Evolutionary conservation across 345 rosid species (phyloP).

Genomic region (Alliaria petiolata): DNA sequence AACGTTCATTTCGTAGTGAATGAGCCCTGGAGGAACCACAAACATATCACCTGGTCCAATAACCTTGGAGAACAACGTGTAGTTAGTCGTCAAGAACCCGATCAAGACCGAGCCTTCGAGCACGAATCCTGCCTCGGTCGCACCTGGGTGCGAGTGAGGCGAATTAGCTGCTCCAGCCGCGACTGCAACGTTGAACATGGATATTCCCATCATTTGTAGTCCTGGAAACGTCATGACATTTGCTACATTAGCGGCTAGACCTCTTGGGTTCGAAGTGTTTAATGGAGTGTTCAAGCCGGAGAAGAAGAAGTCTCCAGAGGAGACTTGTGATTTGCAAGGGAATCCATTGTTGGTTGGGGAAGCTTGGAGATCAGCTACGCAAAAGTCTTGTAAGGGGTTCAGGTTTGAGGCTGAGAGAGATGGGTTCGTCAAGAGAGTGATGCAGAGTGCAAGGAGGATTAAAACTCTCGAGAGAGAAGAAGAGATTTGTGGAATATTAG

Average conservation of each 20-base stretch:
- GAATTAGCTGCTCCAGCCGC: constrained; percentile 55
- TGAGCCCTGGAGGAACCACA: constrained; percentile 53
- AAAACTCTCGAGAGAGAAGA: not conserved
- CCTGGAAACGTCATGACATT: constrained; percentile 53
- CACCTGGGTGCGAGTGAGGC: constrained; percentile 64
- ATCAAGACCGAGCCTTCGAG: constrained; percentile 54
- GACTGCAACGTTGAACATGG: constrained; percentile 61
- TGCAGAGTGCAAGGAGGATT: constrained; percentile 19
- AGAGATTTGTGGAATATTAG: constrained; percentile 16
- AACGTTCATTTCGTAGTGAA: constrained; percentile 66
- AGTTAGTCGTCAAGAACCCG: constrained; percentile 48
- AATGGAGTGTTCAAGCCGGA: constrained; percentile 50
- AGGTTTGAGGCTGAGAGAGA: constrained; percentile 37
- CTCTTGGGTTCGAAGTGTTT: constrained; percentile 45
- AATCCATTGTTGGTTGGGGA: constrained; percentile 44
- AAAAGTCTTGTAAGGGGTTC: constrained; percentile 59
- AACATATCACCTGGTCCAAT: constrained; percentile 51
- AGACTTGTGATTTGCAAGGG: constrained; percentile 57
- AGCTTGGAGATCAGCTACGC: constrained; percentile 46
- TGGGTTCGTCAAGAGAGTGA: constrained; percentile 31
- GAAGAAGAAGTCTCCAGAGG: constrained; percentile 62
- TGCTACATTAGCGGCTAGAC: constrained; percentile 33
- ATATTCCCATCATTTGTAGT: constrained; percentile 53
- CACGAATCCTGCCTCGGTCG: constrained; percentile 49
- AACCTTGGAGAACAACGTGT: constrained; percentile 48